Evolutionary conservation across 176 grass and related monocot species (phyloP).

Genomic region (Canna indica): DNA sequence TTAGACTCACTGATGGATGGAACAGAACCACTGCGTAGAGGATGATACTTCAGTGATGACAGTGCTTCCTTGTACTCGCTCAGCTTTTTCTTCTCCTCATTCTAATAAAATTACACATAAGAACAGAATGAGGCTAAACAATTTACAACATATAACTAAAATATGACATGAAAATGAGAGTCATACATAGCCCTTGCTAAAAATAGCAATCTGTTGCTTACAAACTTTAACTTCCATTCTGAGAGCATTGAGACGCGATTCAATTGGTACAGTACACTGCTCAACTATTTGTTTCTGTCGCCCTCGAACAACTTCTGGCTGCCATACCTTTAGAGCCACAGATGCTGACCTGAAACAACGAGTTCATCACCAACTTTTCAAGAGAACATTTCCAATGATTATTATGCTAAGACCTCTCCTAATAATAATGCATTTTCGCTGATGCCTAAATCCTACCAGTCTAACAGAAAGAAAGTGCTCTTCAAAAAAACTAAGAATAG

Average conservation of each 20-base stretch:
- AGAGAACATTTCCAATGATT: not conserved
- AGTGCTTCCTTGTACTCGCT: constrained; percentile 49
- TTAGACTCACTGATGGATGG: not conserved
- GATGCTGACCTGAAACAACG: constrained; percentile 55
- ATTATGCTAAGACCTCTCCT: not conserved
- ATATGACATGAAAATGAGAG: constrained; percentile 14
- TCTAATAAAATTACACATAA: constrained; percentile 43
- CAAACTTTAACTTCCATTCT: constrained; percentile 94
- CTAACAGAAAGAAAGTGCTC: not conserved
- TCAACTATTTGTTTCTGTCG: constrained; percentile 82
- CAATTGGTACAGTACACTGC: constrained; percentile 71
- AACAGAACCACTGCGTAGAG: constrained; percentile 22
- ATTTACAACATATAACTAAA: constrained; percentile 10
- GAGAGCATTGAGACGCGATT: constrained; percentile 58
- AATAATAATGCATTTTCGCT: not conserved
- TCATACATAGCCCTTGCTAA: constrained; percentile 74
- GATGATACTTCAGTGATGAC: constrained; percentile 65
- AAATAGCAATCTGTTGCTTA: constrained; percentile 78
- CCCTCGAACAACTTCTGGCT: constrained; percentile 78
- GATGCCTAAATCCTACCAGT: not conserved
- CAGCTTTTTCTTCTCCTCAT: constrained; percentile 56
- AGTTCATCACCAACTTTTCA: not conserved
- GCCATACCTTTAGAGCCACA: constrained; percentile 90
- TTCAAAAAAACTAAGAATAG: too few species aligned
- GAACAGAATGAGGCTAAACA: constrained; percentile 22